Percentiles rank a stretch among this genome's conserved stretches.
Evolutionary conservation across 768 basidiomycete genomes (phyloP).

Genomic region (Boletellus ananas): DNA sequence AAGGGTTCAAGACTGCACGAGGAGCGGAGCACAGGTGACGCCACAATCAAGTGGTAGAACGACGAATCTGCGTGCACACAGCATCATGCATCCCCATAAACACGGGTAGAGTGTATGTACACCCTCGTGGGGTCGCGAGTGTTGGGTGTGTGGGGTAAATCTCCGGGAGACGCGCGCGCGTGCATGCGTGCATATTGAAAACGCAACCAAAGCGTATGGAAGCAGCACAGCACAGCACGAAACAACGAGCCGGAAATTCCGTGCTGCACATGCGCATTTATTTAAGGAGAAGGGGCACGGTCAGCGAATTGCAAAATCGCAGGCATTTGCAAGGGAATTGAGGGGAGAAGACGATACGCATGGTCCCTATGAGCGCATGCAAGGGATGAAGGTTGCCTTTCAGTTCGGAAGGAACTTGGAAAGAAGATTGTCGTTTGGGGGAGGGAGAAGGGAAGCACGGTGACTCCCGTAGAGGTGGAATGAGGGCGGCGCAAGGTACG

Average conservation of each 20-base stretch:
- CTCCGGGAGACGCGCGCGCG: background rate
- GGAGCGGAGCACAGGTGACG: slow-evolving; percentile 11
- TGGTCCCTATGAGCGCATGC: slow-evolving; percentile 5
- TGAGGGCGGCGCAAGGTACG: slow-evolving; percentile 2
- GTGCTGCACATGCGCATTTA: slow-evolving; percentile 3
- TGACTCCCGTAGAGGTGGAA: slow-evolving; percentile 9
- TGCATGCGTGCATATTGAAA: background rate
- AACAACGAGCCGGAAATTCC: background rate
- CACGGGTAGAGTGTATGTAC: background rate
- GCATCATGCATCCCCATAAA: background rate
- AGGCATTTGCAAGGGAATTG: slow-evolving; percentile 2
- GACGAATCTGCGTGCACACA: background rate
- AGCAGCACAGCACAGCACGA: slow-evolving; percentile 2
- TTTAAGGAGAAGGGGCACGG: slow-evolving; percentile 1
- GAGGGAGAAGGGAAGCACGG: slow-evolving; percentile 10
- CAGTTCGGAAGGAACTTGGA: slow-evolving; percentile 24
- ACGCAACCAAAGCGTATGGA: background rate
- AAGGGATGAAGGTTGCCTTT: slow-evolving; percentile 12
- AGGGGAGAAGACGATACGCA: slow-evolving; percentile 5
- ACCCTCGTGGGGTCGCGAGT: background rate
- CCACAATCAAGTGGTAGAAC: slow-evolving; percentile 1
- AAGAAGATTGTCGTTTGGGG: slow-evolving; percentile 11
- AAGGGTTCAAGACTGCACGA: slow-evolving; percentile 11
- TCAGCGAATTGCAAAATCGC: slow-evolving; percentile 17
- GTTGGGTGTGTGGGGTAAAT: slow-evolving; percentile 17